phyloP scores from a whole-genome alignment of 345 rosid species.

The Noccaea caerulescens region DNA sequence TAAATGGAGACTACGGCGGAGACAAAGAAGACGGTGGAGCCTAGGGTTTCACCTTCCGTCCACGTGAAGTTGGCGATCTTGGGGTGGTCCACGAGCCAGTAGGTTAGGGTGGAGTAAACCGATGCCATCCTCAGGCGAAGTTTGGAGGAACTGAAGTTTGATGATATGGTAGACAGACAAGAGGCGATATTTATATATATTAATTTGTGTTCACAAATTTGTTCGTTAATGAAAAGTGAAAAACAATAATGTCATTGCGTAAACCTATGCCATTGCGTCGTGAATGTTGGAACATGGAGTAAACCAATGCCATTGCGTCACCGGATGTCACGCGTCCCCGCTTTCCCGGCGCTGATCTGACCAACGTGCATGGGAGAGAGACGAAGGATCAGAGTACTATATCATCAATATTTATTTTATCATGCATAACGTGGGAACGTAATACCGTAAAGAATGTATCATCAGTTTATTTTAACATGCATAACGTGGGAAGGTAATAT shows the following conservation, averaged over 20 bases:
- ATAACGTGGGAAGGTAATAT: slow-evolving; percentile 12
- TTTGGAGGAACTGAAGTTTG: neutral
- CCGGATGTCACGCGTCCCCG: neutral
- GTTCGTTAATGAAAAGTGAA: neutral
- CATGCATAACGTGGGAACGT: too few species aligned
- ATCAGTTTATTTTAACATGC: neutral
- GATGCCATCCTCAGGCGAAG: slow-evolving; percentile 17
- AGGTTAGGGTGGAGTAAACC: slow-evolving; percentile 43
- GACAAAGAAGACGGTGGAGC: slow-evolving; percentile 62
- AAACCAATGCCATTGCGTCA: neutral
- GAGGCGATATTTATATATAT: neutral
- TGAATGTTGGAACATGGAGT: neutral
- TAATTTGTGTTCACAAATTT: neutral
- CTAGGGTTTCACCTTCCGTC: slow-evolving; percentile 57
- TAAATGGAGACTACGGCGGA: slow-evolving; percentile 51
- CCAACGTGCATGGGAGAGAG: neutral
- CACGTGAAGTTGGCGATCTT: slow-evolving; percentile 60
- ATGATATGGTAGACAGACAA: neutral
- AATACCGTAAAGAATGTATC: too few species aligned
- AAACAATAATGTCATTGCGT: neutral
- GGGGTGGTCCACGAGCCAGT: slow-evolving; percentile 70
- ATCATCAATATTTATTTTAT: too few species aligned
- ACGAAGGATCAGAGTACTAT: too few species aligned
- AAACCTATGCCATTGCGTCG: neutral
- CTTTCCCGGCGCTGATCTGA: neutral